Evolutionary conservation across 805 yeast species (phyloP), one percentile per base, ranked within the genome.

Genomic region (Wickerhamiella nectarea): DNA sequence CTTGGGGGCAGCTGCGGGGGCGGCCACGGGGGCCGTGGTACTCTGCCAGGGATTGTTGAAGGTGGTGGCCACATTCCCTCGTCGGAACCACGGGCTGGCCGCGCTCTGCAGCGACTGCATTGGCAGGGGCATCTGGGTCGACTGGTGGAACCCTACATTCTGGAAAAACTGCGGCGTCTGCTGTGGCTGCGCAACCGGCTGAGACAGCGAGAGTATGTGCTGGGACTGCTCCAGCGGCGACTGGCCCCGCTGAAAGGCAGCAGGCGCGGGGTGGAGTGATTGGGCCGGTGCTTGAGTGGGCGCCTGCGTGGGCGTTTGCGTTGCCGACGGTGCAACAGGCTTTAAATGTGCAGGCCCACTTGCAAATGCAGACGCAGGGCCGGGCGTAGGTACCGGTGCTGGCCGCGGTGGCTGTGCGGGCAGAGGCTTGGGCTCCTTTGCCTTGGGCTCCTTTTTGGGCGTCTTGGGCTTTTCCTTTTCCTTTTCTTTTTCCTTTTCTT

Each of bases 401-500:
- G 28, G 12, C 28, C 12, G 38, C 46, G 44, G 36, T 34, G 22
- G 44, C 39, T n/a, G n/a, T n/a, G n/a, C n/a, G n/a, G n/a, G n/a
- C n/a, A n/a, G n/a, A 7, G 18, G 6, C 20, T 42, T 10, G n/a
- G 36, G 21, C 38, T 34, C 22, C 29, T 26, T 35, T 26, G 19
- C 28, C 40, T n/a, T n/a, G n/a, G n/a, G n/a, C n/a, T 24, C 28
- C 48, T 18, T 36, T 19, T 29, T 43, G 36, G 17, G 41, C 35
- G 24, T 35, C 36, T 17, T 17, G 39, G 9, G 28, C 44, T 20
- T 43, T 42, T 11, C 31, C 50, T 29, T 44, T 38, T 20, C 39
- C 38, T 9, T 4, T 28, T 57, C 56, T 56, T 42, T 50, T 57
- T 21, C 44, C 52, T 9, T 50, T 24, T 50, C 55, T 21, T 21